Percentiles rank a stretch among this genome's conserved stretches.
phyloP scores from a whole-genome alignment of 1,284 basidiomycete genomes.

The Ceratobasidium papillatum region DNA sequence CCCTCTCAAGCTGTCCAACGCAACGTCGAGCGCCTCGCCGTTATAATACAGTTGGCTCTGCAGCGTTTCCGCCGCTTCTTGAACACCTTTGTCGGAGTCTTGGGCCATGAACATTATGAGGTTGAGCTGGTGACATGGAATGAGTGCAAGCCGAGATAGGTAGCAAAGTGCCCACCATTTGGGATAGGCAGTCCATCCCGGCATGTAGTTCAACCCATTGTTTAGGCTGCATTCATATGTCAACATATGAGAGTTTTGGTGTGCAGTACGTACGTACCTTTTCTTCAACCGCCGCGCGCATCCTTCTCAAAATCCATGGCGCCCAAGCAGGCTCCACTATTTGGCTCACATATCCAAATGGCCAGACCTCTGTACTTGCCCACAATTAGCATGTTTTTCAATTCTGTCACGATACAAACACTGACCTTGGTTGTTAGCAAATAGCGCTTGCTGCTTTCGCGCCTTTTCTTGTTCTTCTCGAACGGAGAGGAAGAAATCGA shows the following conservation, averaged over 20 bases:
- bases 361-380: slow-evolving; percentile 55
- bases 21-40: slow-evolving; percentile 88
- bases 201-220: slow-evolving; percentile 93
- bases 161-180: slow-evolving; percentile 64
- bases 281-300: slow-evolving; percentile 87
- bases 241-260: slow-evolving; percentile 11
- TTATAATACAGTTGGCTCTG: slow-evolving; percentile 93
- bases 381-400: slow-evolving; percentile 46
- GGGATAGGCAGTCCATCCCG: slow-evolving; percentile 91
- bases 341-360: slow-evolving; percentile 80
- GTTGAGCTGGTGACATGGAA: slow-evolving; percentile 73
- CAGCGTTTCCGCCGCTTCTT: slow-evolving; percentile 78
- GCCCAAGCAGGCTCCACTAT: slow-evolving; percentile 87
- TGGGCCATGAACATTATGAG: slow-evolving; percentile 75
- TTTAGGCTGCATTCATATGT: slow-evolving; percentile 67
- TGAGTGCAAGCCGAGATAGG: no score
- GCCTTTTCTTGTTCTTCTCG: slow-evolving; percentile 45
- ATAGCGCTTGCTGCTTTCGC: slow-evolving; percentile 32
- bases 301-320: slow-evolving; percentile 86
- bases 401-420: slow-evolving; percentile 24
- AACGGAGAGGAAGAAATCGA: slow-evolving; percentile 82
- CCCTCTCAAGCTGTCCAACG: slow-evolving; percentile 74
- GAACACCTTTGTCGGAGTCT: slow-evolving; percentile 62
- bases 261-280: slow-evolving; percentile 64
- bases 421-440: slow-evolving; percentile 55